Percentiles rank a stretch among this genome's conserved stretches.
These are phyloP conservation scores for Erigeron philadelphicus DNA, from an alignment of 140 eudicot genomes.

Conservation along the genomic window DNA sequence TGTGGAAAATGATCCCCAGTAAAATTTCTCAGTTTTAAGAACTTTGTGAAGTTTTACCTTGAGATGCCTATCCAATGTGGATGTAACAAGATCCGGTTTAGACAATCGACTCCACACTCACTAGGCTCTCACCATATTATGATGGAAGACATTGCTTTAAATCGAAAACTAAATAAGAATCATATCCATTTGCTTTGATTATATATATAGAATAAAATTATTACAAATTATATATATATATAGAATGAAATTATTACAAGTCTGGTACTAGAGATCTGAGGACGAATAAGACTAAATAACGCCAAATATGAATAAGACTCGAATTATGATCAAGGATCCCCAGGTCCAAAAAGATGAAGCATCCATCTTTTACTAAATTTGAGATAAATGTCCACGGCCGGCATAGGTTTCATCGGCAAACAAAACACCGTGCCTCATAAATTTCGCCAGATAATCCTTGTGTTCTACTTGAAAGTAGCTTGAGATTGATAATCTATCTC, in stretches of 20 bases:
- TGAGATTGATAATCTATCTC: conserved; percentile 27
- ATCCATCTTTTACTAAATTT: background rate
- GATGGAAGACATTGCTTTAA: no score
- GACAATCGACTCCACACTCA: no score
- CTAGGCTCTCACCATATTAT: no score
- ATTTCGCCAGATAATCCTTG: conserved; percentile 4
- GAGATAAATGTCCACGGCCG: background rate
- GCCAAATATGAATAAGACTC: background rate
- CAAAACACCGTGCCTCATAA: conserved; percentile 26
- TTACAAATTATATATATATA: background rate
- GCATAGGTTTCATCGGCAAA: conserved; percentile 21
- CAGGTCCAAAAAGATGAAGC: background rate
- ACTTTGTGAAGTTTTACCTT: no score
- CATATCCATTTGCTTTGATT: background rate
- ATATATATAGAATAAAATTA: background rate
- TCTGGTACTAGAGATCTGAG: background rate
- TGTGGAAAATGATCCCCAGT: no score
- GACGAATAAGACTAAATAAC: background rate
- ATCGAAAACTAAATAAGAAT: no score
- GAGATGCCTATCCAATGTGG: no score
- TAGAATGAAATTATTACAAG: background rate
- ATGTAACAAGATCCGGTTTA: no score
- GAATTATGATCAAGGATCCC: background rate
- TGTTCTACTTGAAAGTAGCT: conserved; percentile 9
- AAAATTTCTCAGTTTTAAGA: no score